phyloP scores from a whole-genome alignment of 2,329 filamentous ascomycete species.

The Graphilbum ipis-grandicollis region DNA sequence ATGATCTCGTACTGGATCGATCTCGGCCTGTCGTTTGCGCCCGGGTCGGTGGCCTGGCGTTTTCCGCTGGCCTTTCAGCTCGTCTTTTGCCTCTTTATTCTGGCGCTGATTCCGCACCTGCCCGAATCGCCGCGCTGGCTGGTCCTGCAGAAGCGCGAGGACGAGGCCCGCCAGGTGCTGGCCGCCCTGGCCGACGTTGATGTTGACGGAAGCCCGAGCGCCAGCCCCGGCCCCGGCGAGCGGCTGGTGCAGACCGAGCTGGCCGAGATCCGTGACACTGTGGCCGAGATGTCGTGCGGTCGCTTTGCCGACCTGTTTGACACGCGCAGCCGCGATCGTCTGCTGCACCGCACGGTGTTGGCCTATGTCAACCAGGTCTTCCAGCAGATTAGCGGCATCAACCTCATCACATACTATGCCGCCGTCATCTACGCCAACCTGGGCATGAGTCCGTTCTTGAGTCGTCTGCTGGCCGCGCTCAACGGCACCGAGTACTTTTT shows the following conservation, averaged over 20 bases:
- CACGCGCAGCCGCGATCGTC: not conserved
- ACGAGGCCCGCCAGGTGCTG: slow-evolving; percentile 15
- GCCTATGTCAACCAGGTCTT: slow-evolving; percentile 11
- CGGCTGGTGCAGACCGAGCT: not conserved
- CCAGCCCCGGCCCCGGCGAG: no score
- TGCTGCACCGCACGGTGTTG: not conserved
- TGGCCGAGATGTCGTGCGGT: not conserved
- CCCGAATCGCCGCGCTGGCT: slow-evolving; percentile 25
- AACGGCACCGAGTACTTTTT: slow-evolving; percentile 10
- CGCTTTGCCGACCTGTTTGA: not conserved
- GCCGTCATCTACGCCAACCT: slow-evolving; percentile 10
- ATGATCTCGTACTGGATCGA: slow-evolving; percentile 14
- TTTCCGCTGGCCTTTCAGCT: slow-evolving; percentile 24
- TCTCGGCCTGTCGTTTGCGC: slow-evolving; percentile 16
- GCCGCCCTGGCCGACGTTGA: slow-evolving; percentile 12
- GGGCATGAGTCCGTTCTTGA: slow-evolving; percentile 7
- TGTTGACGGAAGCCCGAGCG: no score
- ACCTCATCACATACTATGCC: slow-evolving; percentile 9
- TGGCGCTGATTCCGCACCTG: slow-evolving; percentile 16
- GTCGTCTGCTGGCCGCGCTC: slow-evolving; percentile 8
- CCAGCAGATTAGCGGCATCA: slow-evolving; percentile 21
- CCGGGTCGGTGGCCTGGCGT: slow-evolving; percentile 20
- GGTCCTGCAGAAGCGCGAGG: slow-evolving; percentile 16
- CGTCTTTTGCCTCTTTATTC: slow-evolving; percentile 18
- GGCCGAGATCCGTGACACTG: not conserved